Evolutionary conservation across 108 stramenopile species (phyloP), one percentile per base, ranked within the genome.

Genomic region (Cylindrotheca fusiformis): DNA sequence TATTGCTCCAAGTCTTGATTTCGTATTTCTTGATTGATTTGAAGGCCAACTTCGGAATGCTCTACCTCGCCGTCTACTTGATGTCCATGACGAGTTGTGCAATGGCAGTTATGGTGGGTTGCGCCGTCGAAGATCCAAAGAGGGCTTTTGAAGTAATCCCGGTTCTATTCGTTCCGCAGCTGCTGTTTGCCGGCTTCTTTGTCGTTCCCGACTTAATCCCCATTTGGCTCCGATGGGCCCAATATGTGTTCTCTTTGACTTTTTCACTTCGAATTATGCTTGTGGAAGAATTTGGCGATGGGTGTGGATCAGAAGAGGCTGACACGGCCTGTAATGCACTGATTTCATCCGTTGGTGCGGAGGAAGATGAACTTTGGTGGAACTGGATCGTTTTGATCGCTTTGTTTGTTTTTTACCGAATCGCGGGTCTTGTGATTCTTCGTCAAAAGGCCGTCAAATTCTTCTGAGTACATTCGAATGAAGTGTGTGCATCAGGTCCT

Each of bases 161-260:
- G 1, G 28, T 88, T 4, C 56, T 92, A 0, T 84, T 92, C 60
- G 84, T 95, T 18, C 94, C 94, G 12, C 94, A 95, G 61, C 74
- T 95, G 57, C 84, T 95, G 8, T 92, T 95, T 65, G 85, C 87
- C 24, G 94, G 93, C 1, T 86, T 92, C 65, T 89, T 89, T 55
- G 80, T 89, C 0, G 57, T 68, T 10, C 72, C 78, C 28, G 72
- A 82, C 6, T 60, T 86, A 28, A 84, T 89, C 30, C 88, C 88
- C 23, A 48, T 48, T 21, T 89, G 84, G 83, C 53, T 89, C 23
- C 72, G 75, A 32, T 88, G 91, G 91, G 81, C 77, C 8, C 83
- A 79, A 61, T 92, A 85, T 50, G 52, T 87, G 10, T 88, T 85
- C 60, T 56, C 80, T 4, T 55, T 92, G 48, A 88, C 85, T 0